Base-by-base conservation (phyloP, 768 basidiomycete species). In the Lactarius hengduanensis region DNA sequence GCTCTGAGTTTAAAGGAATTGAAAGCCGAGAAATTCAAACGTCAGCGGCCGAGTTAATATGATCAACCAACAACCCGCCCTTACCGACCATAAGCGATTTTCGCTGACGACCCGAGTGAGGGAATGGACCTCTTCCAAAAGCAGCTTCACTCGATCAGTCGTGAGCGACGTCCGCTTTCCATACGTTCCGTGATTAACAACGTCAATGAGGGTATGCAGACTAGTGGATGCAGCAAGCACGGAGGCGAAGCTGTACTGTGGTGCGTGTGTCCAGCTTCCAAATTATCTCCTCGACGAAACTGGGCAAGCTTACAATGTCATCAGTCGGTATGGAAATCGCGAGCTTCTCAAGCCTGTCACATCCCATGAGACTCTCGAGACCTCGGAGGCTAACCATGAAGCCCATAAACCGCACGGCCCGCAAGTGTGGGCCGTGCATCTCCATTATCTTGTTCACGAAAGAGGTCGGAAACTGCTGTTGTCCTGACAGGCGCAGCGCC, bases 1-100 rank as follows among this genome's bases (percentile, higher is more conserved):
- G 66, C 50, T 59, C 66, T 67, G 66, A 59, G 61, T 63, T 67
- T 63, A 43, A 55, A 58, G 40, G 56, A 57, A 34, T 32, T n/a
- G n/a, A 62, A 64, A 40, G 15, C 18, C 30, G 38, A 59, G 41
- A 60, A 65, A 63, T 47, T 57, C 61, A 63, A 59, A 63, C 66
- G 63, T 70, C 59, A 68, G 66, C 28, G 40, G 53, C 57, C 20
- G 54, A 30, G 18, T n/a, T 30, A 38, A 66, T 43, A 34, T 56
- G 26, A 55, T 10, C 59, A 38, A 11, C 36, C 11, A 38, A 38
- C 34, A 22, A 18, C 13, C 20, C 18, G 60, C 68, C 61, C 43
- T 66, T 53, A 71, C 70, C 68, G 70, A 69, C 70, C 68, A 71
- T 40, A 63, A 26, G 45, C 70, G 68, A 63, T 58, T 69, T 32